Base-by-base conservation (phyloP, 2,329 filamentous ascomycete genomes). In the Diplodia seriata region DNA sequence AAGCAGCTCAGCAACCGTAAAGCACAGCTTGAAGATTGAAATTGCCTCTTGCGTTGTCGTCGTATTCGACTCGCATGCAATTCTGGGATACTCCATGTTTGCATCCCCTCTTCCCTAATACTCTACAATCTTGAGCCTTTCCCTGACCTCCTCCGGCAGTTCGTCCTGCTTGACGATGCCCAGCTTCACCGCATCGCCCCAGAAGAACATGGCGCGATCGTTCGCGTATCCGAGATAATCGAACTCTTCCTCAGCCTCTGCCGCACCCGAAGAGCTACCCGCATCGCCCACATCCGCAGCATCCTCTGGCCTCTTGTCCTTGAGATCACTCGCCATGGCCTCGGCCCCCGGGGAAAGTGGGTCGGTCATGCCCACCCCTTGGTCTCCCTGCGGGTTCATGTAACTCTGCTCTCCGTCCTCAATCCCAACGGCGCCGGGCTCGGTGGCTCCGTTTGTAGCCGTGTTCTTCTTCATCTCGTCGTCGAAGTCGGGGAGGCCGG, bases 221-320 rank as follows among this genome's bases (percentile, higher is more conserved):
- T 97, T 92, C 8, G 95, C 89, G 80, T 98, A 99, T 12, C 87
- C 88, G 29, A 99, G 84, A 77, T 98, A 99, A 79, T 99, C 94
- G 76, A 98, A 99, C 74, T 92, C 91, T 53, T 92, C 91, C 40
- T 86, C 87, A 68, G 76, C 73, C 51, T 74, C 75, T 59, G 71
- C 72, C 66, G 71, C 67, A 73, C 20, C 55, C 4, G 55, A 36
- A 9, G 49, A 36, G 18, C 33, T 43, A 5, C 9, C 76, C 1
- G 69, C 73, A 47, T 84, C 85, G 68, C 73, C 70, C 64, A 76
- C 74, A 69, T 76, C 72, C 55, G 73, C 75, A 66, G 70, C 71
- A 65, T 71, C 68, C 74, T 66, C 63, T 14, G 63, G 36, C 50
- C 50, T n/a, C 23, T 66, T 55, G 7, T 66, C 77, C 1, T 69